These are phyloP conservation scores for Capsella bursapastoris DNA, from an alignment of 345 rosid species.

Conservation along the genomic window DNA sequence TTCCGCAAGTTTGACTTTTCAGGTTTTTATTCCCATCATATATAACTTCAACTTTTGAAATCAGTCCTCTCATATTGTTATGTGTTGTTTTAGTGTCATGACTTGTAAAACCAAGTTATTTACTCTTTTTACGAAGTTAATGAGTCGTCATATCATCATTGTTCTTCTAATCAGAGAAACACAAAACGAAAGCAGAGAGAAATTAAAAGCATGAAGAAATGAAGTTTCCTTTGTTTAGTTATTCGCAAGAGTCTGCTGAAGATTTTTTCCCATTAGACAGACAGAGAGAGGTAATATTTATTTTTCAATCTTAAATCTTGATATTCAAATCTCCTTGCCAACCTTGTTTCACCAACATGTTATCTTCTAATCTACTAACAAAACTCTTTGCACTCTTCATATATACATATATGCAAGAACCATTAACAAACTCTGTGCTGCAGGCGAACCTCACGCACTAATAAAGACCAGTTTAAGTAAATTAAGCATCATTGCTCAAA, in stretches of 20 bases:
- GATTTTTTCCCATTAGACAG: background rate
- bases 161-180: background rate
- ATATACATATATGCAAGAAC: background rate
- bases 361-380: background rate
- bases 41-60: background rate
- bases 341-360: background rate
- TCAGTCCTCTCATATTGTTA: background rate
- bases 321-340: background rate
- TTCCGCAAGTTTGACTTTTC: background rate
- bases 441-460: background rate
- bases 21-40: conserved; percentile 10
- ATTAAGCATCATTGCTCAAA: background rate
- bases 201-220: conserved; percentile 51
- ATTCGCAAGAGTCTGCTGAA: conserved; percentile 47
- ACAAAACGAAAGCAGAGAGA: conserved; percentile 36
- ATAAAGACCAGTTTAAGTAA: background rate
- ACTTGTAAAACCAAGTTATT: background rate
- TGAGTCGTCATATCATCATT: background rate
- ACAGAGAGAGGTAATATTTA: background rate
- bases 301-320: background rate
- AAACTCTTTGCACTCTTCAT: background rate
- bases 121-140: background rate
- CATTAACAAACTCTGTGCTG: background rate
- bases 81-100: conserved; percentile 1
- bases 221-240: conserved; percentile 49